Evolutionary conservation across 352 stramenopile species (phyloP).

Genomic region (Ophiocytium majus): DNA sequence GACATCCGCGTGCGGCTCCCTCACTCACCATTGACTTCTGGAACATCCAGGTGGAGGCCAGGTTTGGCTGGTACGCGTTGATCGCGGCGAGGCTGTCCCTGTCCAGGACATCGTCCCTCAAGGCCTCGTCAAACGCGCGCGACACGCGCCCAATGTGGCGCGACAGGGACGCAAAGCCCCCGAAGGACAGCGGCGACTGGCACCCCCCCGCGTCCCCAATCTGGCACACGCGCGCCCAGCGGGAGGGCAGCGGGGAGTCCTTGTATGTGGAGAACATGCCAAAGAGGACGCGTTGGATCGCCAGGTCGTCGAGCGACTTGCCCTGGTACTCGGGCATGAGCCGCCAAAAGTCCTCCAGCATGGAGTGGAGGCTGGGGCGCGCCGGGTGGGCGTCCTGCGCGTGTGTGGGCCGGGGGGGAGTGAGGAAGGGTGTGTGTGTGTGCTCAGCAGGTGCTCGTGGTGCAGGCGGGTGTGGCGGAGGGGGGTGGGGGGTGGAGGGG

Average conservation of each 20-base stretch:
- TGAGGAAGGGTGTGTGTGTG: no score
- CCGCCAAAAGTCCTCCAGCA: slow-evolving; percentile 76
- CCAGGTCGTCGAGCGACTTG: slow-evolving; percentile 57
- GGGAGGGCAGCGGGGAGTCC: slow-evolving; percentile 66
- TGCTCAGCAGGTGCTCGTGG: no score
- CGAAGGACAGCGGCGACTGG: slow-evolving; percentile 76
- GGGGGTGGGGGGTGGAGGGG: no score
- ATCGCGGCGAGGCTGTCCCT: slow-evolving; percentile 69
- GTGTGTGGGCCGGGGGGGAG: no score
- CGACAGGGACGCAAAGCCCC: slow-evolving; percentile 72
- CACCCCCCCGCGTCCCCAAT: slow-evolving; percentile 70
- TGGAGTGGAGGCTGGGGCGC: slow-evolving; percentile 61
- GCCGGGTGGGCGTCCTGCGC: slow-evolving; percentile 69
- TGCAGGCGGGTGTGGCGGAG: no score
- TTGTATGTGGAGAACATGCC: slow-evolving; percentile 75
- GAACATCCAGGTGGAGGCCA: slow-evolving; percentile 76
- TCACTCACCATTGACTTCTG: slow-evolving; percentile 77
- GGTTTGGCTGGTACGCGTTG: slow-evolving; percentile 73
- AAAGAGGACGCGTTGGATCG: slow-evolving; percentile 69
- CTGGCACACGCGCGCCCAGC: slow-evolving; percentile 65
- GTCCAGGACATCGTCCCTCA: slow-evolving; percentile 66
- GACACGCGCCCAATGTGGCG: slow-evolving; percentile 66
- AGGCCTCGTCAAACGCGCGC: slow-evolving; percentile 63
- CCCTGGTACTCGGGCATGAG: slow-evolving; percentile 64
- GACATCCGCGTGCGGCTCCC: no score